Conservation (phyloP, 176 grass and related monocot species). For the Oryza officinalis region DNA sequence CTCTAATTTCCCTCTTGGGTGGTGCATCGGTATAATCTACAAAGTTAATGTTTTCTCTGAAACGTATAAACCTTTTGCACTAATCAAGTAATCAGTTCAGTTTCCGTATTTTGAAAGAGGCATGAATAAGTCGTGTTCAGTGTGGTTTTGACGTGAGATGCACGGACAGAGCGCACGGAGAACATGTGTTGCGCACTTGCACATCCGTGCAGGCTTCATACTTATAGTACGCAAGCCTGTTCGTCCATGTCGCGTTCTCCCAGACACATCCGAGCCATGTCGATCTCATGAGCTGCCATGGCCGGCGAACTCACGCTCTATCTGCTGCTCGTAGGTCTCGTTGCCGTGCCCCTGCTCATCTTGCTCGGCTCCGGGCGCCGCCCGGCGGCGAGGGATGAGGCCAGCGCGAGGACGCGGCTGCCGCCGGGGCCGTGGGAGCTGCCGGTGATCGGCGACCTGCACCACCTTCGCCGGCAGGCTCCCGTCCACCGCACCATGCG, state of each 20-base stretch:
- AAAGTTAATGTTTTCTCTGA: too few relatives aligned
- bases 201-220: too few relatives aligned
- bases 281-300: slow-evolving; percentile 12
- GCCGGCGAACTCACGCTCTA: neutral
- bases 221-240: neutral
- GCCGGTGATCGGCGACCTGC: slow-evolving; percentile 59
- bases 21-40: too few relatives aligned
- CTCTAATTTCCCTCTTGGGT: too few relatives aligned
- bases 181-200: too few relatives aligned
- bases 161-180: too few relatives aligned
- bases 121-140: too few relatives aligned
- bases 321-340: neutral
- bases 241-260: neutral
- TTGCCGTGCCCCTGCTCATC: neutral
- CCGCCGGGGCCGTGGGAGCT: slow-evolving; percentile 50
- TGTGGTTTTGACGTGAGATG: too few relatives aligned
- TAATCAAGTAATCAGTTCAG: too few relatives aligned
- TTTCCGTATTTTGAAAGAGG: too few relatives aligned
- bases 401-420: neutral
- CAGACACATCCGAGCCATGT: neutral
- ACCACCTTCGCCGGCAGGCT: slow-evolving; percentile 52
- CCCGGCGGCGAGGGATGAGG: neutral
- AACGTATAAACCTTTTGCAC: too few relatives aligned
- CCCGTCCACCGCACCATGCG: slow-evolving; percentile 54
- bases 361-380: neutral